These are phyloP conservation scores for Coemansia asiatica DNA, from an alignment of 192 early-diverging fungal genomes.

Conservation along the genomic window DNA sequence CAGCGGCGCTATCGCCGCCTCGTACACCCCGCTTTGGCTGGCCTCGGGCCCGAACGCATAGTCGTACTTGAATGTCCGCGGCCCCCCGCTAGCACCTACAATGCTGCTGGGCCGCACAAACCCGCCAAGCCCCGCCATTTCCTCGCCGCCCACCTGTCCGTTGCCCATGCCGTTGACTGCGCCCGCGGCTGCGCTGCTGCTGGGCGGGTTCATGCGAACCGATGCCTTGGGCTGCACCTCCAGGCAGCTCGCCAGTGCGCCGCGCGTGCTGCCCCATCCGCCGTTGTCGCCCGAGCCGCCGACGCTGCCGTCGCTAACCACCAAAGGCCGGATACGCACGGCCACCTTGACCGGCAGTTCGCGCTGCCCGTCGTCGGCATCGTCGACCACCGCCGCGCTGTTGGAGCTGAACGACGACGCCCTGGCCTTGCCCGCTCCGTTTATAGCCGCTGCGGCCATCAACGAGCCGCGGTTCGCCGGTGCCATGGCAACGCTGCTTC, in stretches of 20 bases:
- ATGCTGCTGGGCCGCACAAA: neutral
- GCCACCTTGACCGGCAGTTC: conserved; percentile 54
- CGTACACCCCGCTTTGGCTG: conserved; percentile 64
- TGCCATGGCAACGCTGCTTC: conserved; percentile 9
- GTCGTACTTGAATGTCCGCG: conserved; percentile 63
- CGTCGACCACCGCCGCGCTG: conserved; percentile 6
- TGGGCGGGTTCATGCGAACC: conserved; percentile 16
- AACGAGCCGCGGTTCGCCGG: neutral
- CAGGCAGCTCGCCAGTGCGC: conserved; percentile 22
- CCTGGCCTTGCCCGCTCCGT: neutral
- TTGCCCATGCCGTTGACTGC: neutral
- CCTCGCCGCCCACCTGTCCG: neutral
- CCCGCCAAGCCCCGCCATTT: conserved; percentile 7
- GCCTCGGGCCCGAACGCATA: conserved; percentile 64
- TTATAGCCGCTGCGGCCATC: neutral
- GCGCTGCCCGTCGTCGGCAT: conserved; percentile 33
- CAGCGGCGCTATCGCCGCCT: conserved; percentile 55
- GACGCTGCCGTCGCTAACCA: conserved; percentile 12
- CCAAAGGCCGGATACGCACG: conserved; percentile 52
- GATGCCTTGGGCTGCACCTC: conserved; percentile 23
- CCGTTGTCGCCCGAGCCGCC: conserved; percentile 4
- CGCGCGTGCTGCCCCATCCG: conserved; percentile 15
- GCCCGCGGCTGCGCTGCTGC: conserved; percentile 14
- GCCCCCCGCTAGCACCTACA: conserved; percentile 2
- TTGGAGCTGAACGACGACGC: conserved; percentile 5